Conservation (phyloP, 306 rosid species). For the Purshia tridentata region DNA sequence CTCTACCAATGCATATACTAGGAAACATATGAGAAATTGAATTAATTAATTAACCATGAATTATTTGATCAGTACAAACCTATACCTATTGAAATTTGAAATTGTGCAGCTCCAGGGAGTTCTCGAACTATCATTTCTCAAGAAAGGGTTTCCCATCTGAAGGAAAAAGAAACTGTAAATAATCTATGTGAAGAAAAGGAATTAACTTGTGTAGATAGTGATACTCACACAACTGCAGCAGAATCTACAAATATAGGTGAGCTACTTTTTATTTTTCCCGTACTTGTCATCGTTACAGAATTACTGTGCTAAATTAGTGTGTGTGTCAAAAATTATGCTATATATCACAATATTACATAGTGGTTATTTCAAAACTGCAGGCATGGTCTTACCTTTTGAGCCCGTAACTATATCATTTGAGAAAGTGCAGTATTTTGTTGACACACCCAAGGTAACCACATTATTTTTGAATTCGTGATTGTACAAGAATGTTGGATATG, state of each 20-base stretch:
- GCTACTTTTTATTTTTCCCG: background rate
- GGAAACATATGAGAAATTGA: background rate
- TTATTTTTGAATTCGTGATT: background rate
- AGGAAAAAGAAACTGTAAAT: conserved; percentile 28
- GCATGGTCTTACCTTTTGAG: conserved; percentile 28
- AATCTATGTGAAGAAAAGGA: conserved; percentile 1
- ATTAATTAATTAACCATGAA: background rate
- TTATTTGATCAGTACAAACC: background rate
- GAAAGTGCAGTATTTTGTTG: conserved; percentile 34
- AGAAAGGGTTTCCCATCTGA: conserved; percentile 32
- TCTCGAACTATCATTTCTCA: conserved; percentile 43
- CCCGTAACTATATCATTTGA: conserved; percentile 31
- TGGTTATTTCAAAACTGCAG: conserved; percentile 2
- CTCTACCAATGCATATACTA: background rate
- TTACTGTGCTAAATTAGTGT: too few species aligned
- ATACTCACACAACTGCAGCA: background rate
- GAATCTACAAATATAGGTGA: conserved; percentile 8
- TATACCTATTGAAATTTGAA: conserved; percentile 5
- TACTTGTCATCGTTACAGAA: too few species aligned
- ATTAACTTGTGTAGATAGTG: conserved; percentile 5
- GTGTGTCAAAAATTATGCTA: too few species aligned
- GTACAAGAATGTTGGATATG: background rate
- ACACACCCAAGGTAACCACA: conserved; percentile 32
- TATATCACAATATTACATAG: background rate
- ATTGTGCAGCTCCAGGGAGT: conserved; percentile 45